These are phyloP conservation scores for Hydrangea macrophylla DNA, from an alignment of 148 eudicot genomes.

Conservation along the genomic window DNA sequence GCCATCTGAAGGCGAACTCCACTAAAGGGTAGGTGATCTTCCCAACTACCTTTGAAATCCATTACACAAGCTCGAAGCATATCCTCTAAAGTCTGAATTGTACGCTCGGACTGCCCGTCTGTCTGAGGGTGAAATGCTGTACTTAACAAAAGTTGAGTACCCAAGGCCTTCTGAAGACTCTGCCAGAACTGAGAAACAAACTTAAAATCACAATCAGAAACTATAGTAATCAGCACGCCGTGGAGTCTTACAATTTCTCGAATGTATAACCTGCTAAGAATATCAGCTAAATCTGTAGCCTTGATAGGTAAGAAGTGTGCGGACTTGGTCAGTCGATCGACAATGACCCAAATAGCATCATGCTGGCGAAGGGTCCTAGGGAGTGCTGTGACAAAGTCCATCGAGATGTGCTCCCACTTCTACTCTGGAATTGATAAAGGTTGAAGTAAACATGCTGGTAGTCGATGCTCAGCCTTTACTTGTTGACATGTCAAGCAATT, in stretches of 20 bases:
- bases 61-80: not conserved
- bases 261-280: not conserved
- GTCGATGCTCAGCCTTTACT: not conserved
- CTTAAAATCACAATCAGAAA: not conserved
- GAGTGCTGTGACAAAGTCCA: not conserved
- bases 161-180: not conserved
- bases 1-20: not conserved
- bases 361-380: not conserved
- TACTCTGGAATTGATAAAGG: not conserved
- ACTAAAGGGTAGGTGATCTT: not conserved
- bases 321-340: not conserved
- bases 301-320: not conserved
- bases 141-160: not conserved
- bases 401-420: too few species aligned
- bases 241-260: not conserved
- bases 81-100: not conserved
- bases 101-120: not conserved
- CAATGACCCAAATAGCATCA: not conserved
- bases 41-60: not conserved
- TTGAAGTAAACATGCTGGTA: not conserved
- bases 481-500: not conserved
- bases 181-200: not conserved
- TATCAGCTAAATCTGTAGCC: not conserved
- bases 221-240: not conserved
- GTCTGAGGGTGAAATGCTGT: constrained; percentile 1